These are phyloP conservation scores for Ascosphaera aggregata DNA, from an alignment of 2,329 filamentous ascomycete genomes.

Conservation along the genomic window DNA sequence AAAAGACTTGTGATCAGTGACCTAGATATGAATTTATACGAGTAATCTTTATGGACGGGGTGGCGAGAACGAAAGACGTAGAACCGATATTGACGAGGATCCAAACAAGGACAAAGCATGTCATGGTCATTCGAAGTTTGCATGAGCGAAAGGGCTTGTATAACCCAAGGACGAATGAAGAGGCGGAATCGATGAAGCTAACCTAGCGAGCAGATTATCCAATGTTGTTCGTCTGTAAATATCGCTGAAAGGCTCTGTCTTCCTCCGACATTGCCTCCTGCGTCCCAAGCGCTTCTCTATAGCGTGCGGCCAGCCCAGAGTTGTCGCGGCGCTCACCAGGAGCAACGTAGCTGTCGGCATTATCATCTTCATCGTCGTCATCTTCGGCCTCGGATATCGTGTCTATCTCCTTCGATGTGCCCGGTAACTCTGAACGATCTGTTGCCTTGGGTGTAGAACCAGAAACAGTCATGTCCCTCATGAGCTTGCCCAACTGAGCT, in stretches of 20 bases:
- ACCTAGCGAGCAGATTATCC: constrained; percentile 6
- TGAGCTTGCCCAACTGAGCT: constrained; percentile 71
- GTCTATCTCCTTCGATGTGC: constrained; percentile 13
- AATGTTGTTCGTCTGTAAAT: constrained; percentile 19
- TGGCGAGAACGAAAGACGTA: too few species aligned
- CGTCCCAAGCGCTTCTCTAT: constrained; percentile 43
- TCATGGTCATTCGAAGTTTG: too few species aligned
- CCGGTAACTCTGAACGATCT: neutral
- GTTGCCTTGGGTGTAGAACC: constrained; percentile 7
- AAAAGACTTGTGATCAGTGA: too few species aligned
- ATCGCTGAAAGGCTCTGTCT: constrained; percentile 29
- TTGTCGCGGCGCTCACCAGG: constrained; percentile 17
- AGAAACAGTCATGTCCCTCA: constrained; percentile 66
- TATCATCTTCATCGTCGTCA: constrained; percentile 31
- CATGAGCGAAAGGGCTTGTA: too few species aligned
- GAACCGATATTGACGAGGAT: too few species aligned
- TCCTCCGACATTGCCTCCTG: constrained; percentile 17
- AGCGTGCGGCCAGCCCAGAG: constrained; percentile 48
- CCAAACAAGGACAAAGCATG: too few species aligned
- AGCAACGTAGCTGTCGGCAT: constrained; percentile 19
- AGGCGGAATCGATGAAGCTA: neutral
- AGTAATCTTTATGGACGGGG: too few species aligned
- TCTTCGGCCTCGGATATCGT: constrained; percentile 28
- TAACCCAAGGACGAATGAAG: too few species aligned
- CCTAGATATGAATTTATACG: too few species aligned